Evolutionary conservation across 768 basidiomycete species (phyloP).

Genomic region (Dictyophora rubrovolvata): DNA sequence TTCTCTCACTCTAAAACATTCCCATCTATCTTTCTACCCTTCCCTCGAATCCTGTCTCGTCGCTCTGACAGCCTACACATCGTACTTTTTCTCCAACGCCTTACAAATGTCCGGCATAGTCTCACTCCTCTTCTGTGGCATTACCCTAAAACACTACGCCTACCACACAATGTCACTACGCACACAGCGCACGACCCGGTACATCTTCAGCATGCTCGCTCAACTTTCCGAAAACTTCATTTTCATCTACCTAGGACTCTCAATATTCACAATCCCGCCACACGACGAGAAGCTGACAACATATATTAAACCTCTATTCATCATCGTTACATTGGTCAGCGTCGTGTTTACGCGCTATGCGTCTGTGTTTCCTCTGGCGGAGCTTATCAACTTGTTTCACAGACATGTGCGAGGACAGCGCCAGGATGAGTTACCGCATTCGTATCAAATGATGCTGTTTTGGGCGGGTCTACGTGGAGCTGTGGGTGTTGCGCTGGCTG

Average conservation of each 20-base stretch:
- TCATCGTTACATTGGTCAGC: constrained; percentile 80
- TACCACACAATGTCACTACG: constrained; percentile 97
- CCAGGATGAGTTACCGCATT: constrained; percentile 86
- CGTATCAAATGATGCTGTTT: constrained; percentile 99
- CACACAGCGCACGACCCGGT: constrained; percentile 89
- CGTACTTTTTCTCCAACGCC: constrained; percentile 98
- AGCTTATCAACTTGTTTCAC: constrained; percentile 90
- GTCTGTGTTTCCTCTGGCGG: constrained; percentile 91
- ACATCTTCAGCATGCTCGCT: constrained; percentile 90
- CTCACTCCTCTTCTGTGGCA: constrained; percentile 94
- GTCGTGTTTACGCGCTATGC: constrained; percentile 93
- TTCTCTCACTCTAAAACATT: constrained; percentile 91
- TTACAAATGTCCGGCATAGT: constrained; percentile 93
- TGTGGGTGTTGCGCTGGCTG: constrained; percentile 94
- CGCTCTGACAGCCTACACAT: constrained; percentile 88
- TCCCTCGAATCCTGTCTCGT: constrained; percentile 96
- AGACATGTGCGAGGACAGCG: constrained; percentile 77
- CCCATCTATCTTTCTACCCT: constrained; percentile 76
- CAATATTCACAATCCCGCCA: constrained; percentile 86
- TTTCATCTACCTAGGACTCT: constrained; percentile 96
- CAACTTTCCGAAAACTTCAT: constrained; percentile 98
- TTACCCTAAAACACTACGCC: constrained; percentile 99
- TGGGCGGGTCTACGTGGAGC: constrained; percentile 97
- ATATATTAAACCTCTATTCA: constrained; percentile 94
- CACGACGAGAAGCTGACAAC: constrained; percentile 64